These are phyloP conservation scores for Adiantum capillusveneris DNA, from an alignment of 75 land plant species.

Conservation along the genomic window DNA sequence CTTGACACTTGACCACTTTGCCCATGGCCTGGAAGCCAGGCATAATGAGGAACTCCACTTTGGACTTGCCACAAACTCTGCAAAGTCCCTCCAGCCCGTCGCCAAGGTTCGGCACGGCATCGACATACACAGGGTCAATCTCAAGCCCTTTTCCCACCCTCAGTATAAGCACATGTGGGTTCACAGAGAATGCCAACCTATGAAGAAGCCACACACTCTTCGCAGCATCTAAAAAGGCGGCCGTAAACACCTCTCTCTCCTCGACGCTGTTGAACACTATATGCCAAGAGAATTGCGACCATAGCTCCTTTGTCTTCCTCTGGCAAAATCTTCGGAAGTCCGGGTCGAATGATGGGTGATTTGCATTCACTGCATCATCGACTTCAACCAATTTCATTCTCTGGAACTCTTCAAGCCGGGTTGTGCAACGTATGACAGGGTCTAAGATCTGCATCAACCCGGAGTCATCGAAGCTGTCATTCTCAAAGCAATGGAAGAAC, in stretches of 20 bases:
- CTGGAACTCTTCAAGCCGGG: conserved; percentile 27
- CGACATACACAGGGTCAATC: conserved; percentile 19
- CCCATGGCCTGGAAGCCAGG: conserved; percentile 28
- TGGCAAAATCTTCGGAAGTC: conserved; percentile 26
- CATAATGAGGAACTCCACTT: conserved; percentile 33
- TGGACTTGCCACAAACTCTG: conserved; percentile 8
- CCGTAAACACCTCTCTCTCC: conserved; percentile 25
- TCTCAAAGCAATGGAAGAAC: conserved; percentile 38
- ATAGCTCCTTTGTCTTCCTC: conserved; percentile 27
- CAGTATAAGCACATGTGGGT: conserved; percentile 16
- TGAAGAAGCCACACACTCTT: conserved; percentile 39
- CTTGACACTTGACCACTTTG: conserved; percentile 32
- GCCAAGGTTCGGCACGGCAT: conserved; percentile 11
- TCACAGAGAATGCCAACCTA: conserved; percentile 27
- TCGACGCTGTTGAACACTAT: conserved; percentile 26
- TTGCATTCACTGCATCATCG: conserved; percentile 17
- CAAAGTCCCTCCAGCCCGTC: conserved; percentile 2
- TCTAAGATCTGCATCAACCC: conserved; percentile 30
- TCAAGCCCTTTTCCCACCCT: conserved; percentile 24
- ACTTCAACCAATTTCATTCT: conserved; percentile 20
- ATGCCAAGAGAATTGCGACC: conserved; percentile 25
- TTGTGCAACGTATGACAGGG: conserved; percentile 17
- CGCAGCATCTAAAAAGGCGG: conserved; percentile 33
- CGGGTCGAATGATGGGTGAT: conserved; percentile 11
- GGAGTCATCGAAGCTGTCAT: conserved; percentile 32